phyloP scores from a whole-genome alignment of 805 yeast genomes.

The Sugiyamaella chiloensis region DNA sequence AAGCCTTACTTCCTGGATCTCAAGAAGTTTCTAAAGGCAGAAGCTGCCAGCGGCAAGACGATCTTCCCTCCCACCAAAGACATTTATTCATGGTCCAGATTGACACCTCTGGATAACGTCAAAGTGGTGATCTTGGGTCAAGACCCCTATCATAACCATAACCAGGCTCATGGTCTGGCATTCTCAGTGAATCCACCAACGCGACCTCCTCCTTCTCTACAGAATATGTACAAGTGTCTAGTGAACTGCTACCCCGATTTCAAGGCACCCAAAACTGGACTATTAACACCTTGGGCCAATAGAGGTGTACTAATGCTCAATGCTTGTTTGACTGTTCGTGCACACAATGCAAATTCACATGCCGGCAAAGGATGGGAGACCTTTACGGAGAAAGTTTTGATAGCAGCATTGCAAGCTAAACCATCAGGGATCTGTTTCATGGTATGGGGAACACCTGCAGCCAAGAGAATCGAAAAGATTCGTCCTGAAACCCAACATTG shows the following conservation, averaged over 20 bases:
- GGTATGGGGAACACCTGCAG: slow-evolving; percentile 83
- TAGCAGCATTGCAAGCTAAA: slow-evolving; percentile 41
- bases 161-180: slow-evolving; percentile 96
- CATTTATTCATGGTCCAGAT: slow-evolving; percentile 87
- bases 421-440: slow-evolving; percentile 63
- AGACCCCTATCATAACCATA: slow-evolving; percentile 90
- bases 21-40: slow-evolving; percentile 58
- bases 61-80: slow-evolving; percentile 77
- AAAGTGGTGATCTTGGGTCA: slow-evolving; percentile 87
- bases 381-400: slow-evolving; percentile 73
- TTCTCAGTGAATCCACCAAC: slow-evolving; percentile 86
- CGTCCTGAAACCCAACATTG: slow-evolving; percentile 33
- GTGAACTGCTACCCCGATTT: slow-evolving; percentile 67
- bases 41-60: slow-evolving; percentile 43
- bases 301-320: slow-evolving; percentile 87
- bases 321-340: slow-evolving; percentile 85
- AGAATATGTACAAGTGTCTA: slow-evolving; percentile 81
- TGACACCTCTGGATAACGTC: slow-evolving; percentile 71
- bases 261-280: slow-evolving; percentile 60
- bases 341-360: slow-evolving; percentile 92
- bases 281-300: slow-evolving; percentile 77
- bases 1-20: slow-evolving; percentile 80
- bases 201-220: slow-evolving; percentile 81
- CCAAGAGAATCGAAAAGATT: slow-evolving; percentile 50
- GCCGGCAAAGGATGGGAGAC: slow-evolving; percentile 88